Conservation (phyloP, 805 yeast genomes). For the Metschnikowia hibisci region DNA sequence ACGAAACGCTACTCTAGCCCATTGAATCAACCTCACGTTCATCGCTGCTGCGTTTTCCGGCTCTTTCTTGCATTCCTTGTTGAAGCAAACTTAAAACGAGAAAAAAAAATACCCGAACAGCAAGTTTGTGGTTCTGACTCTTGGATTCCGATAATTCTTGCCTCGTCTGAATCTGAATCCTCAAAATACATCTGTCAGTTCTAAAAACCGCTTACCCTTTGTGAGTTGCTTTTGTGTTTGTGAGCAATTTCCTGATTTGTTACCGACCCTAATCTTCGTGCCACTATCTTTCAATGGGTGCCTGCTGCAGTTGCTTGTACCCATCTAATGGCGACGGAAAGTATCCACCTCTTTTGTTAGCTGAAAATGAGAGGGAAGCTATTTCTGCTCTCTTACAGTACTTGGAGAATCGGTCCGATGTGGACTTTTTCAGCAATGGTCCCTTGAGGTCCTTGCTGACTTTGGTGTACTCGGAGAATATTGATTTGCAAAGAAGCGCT, state of each 20-base stretch:
- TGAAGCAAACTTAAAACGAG: constrained; percentile 2
- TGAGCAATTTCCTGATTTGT: neutral
- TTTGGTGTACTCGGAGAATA: constrained; percentile 88
- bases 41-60: neutral
- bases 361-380: constrained; percentile 96
- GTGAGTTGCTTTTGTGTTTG: constrained; percentile 5
- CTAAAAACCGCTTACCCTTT: too few species aligned
- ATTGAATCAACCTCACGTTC: too few species aligned
- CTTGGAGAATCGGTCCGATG: constrained; percentile 80
- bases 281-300: constrained; percentile 30
- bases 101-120: constrained; percentile 1
- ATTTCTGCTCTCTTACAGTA: constrained; percentile 85
- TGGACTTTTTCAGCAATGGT: constrained; percentile 84
- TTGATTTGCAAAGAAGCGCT: constrained; percentile 93
- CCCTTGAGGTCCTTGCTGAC: constrained; percentile 88
- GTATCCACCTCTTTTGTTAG: constrained; percentile 72
- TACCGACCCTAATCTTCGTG: too few species aligned
- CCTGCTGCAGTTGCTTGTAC: constrained; percentile 40
- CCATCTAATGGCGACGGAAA: constrained; percentile 50
- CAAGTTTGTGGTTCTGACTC: constrained; percentile 2
- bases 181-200: neutral
- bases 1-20: too few species aligned
- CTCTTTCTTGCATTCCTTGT: neutral
- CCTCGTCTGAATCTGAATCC: neutral
- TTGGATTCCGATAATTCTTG: neutral